Evolutionary conservation across 176 grass and related monocot genomes (phyloP), one percentile per base, ranked within the genome.

Genomic region (Oryza meridionalis): DNA sequence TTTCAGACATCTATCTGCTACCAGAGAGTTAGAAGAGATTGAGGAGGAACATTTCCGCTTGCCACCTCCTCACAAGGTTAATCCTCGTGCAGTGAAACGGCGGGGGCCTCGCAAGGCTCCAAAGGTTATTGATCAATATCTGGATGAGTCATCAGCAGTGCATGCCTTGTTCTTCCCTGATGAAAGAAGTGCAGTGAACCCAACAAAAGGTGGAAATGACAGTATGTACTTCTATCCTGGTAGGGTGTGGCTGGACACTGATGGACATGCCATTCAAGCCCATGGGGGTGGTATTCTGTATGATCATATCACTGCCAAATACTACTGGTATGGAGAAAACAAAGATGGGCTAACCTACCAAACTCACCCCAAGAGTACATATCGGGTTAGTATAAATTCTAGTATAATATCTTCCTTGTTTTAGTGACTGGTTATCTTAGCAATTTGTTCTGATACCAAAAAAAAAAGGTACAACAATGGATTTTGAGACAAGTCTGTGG

Each of bases 271-370:
- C 66, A 98, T 95, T 85, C 93, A 98, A 88, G 96, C 96, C 55
- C 93, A 98, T 87, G 96, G 96, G 62, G 96, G 96, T 4, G 96
- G 96, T 66, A 85, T 95, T 81, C 75, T 94, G 22, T 93, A 83
- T 85, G 92, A 98, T 89, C 66, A 88, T 1, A 90, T 47, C 61
- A 84, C 87, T 14, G 75, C 66, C 32, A 95, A 82, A 58, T 95
- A 90, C 65, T 98, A 98, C 69, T 95, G 93, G 96, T 98, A 98
- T 31, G 96, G 96, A 84, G 96, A 98, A 77, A 98, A 94, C 65
- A 98, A 93, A 91, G 89, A 90, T 50, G 96, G 89, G 40, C 79
- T 80, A 44, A 94, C 91, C 11, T 98, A 98, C 53, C 88, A 89
- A 87, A 50, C 89, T 63, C 85, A 85, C 63, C 59, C 68, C 47